phyloP scores from a whole-genome alignment of 768 basidiomycete genomes.

The Hypholoma sublateritium region DNA sequence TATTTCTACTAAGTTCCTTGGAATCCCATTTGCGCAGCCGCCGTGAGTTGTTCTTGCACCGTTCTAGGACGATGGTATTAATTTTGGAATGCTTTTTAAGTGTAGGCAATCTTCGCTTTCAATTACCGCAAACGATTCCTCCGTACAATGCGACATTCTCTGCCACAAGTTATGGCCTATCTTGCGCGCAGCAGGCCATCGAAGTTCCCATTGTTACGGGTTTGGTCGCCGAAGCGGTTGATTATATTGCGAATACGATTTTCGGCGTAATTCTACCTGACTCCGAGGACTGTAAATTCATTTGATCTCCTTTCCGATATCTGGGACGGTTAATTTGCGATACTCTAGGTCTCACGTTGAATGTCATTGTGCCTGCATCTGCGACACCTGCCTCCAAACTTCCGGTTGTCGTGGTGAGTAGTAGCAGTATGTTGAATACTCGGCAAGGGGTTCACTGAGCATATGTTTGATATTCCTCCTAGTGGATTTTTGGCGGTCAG shows the following conservation, averaged over 20 bases:
- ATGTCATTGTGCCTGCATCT: constrained; percentile 45
- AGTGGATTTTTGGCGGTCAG: constrained; percentile 56
- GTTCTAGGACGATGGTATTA: no score
- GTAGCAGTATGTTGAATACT: not conserved
- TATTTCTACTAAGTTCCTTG: constrained; percentile 40
- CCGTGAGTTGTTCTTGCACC: constrained; percentile 37
- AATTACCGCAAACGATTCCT: constrained; percentile 37
- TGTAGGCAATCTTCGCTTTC: constrained; percentile 39
- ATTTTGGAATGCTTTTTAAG: constrained; percentile 14
- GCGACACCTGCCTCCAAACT: constrained; percentile 43
- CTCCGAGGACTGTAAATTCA: constrained; percentile 46
- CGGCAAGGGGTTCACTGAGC: not conserved
- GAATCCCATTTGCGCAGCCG: constrained; percentile 57
- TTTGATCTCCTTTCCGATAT: constrained; percentile 11
- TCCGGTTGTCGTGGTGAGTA: constrained; percentile 54
- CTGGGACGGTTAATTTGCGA: not conserved
- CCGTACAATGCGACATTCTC: constrained; percentile 36
- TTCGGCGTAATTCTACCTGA: constrained; percentile 29
- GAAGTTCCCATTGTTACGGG: constrained; percentile 35
- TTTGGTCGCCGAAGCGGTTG: constrained; percentile 32
- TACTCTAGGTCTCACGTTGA: constrained; percentile 47
- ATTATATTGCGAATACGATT: constrained; percentile 33
- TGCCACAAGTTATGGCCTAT: constrained; percentile 40
- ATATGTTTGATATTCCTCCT: no score
- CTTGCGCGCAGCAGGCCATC: constrained; percentile 48